A percentile compares a stretch with the other conserved stretches of the same genome.
Conservation (phyloP, 495 filamentous ascomycete genomes). For the Immersiella caudata region DNA sequence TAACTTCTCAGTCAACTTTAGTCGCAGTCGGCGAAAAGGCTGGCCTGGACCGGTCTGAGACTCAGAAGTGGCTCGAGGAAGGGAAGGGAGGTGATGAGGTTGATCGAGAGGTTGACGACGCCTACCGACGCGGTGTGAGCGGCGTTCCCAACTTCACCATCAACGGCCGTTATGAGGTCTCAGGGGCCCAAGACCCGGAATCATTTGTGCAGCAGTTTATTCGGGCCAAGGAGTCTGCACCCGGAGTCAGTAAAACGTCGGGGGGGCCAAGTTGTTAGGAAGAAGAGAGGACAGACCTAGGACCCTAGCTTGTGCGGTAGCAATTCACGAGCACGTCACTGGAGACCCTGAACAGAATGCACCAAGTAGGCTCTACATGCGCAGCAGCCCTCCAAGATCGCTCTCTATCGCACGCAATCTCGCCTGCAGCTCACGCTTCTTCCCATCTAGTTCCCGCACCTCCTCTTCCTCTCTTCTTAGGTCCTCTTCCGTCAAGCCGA, state of each 20-base stretch:
- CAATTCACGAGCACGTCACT: neutral
- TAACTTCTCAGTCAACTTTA: slow-evolving; percentile 66
- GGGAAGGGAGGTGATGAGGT: slow-evolving; percentile 69
- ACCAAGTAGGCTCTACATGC: neutral
- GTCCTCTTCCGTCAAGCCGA: slow-evolving; percentile 71
- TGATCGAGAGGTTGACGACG: slow-evolving; percentile 67
- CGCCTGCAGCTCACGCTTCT: slow-evolving; percentile 74
- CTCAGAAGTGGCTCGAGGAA: slow-evolving; percentile 62
- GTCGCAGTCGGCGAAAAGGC: slow-evolving; percentile 62
- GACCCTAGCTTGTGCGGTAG: neutral
- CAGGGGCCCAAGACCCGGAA: slow-evolving; percentile 66
- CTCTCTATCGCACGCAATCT: slow-evolving; percentile 78
- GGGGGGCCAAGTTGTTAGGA: slow-evolving; percentile 20
- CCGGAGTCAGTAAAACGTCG: slow-evolving; percentile 20
- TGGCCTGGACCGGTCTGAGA: slow-evolving; percentile 62
- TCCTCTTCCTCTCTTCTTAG: slow-evolving; percentile 76
- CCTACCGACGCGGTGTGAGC: slow-evolving; percentile 58
- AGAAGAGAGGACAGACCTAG: neutral
- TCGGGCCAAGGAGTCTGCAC: slow-evolving; percentile 44
- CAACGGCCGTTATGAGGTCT: slow-evolving; percentile 61
- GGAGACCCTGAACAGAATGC: neutral
- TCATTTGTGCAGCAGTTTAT: slow-evolving; percentile 60
- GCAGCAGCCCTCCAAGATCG: slow-evolving; percentile 68
- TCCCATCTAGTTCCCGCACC: slow-evolving; percentile 73
- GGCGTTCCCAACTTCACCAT: slow-evolving; percentile 79